Percentiles rank a stretch among this genome's conserved stretches.
phyloP scores from a whole-genome alignment of 305 asterid species.

The Solanum aculeatissimum region DNA sequence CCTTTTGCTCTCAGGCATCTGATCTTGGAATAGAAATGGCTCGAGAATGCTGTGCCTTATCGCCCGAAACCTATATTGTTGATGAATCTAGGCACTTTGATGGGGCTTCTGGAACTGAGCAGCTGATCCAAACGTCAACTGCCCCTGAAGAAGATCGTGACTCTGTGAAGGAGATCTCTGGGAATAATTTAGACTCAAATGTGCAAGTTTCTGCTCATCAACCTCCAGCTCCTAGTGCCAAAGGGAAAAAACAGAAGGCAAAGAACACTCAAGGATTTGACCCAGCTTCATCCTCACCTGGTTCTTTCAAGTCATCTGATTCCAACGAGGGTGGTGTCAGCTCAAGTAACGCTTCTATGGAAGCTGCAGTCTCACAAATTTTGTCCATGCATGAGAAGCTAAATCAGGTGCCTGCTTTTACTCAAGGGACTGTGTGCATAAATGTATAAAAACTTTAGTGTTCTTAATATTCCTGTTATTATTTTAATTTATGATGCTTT shows the following conservation, averaged over 20 bases:
- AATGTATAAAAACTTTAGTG: background rate
- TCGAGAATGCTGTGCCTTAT: constrained; percentile 46
- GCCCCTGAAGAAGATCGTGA: constrained; percentile 29
- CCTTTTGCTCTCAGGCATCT: constrained; percentile 77
- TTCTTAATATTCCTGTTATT: background rate
- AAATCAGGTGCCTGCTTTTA: constrained; percentile 44
- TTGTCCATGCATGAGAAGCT: constrained; percentile 59
- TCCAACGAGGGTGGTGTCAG: constrained; percentile 43
- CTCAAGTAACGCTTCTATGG: constrained; percentile 30
- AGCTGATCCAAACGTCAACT: constrained; percentile 25
- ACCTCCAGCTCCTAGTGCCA: constrained; percentile 28
- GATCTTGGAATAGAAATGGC: constrained; percentile 72
- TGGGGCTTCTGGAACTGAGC: constrained; percentile 38
- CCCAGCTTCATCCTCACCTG: constrained; percentile 33
- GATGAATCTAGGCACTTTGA: constrained; percentile 57
- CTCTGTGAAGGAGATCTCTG: constrained; percentile 32
- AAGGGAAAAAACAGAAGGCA: constrained; percentile 70
- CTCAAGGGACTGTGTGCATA: background rate
- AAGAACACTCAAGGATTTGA: constrained; percentile 51
- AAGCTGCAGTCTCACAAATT: constrained; percentile 37
- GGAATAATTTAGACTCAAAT: constrained; percentile 29
- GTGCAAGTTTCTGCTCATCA: constrained; percentile 27
- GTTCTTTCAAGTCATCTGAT: constrained; percentile 34
- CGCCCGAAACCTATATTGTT: constrained; percentile 41
- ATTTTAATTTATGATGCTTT: background rate